Conservation (phyloP, 306 rosid genomes). For the Pueraria montana region DNA sequence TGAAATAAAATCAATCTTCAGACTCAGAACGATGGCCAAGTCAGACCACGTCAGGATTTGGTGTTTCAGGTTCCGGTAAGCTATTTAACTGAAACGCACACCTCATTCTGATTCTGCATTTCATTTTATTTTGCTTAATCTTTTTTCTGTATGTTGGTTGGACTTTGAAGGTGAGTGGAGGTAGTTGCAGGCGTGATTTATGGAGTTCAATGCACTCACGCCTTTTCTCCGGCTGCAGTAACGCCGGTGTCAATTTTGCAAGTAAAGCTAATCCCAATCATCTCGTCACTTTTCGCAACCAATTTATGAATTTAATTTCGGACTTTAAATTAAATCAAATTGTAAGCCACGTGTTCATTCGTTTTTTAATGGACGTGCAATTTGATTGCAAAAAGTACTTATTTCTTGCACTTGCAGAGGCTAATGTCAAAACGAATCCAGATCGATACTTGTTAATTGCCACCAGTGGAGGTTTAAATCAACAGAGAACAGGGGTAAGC, state of each 20-base stretch:
- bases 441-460: conserved; percentile 78
- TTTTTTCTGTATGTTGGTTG: not conserved
- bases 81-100: not conserved
- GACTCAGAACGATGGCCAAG: conserved; percentile 46
- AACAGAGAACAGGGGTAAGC: conserved; percentile 96
- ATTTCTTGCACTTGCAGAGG: conserved; percentile 58
- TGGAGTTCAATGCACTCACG: conserved; percentile 69
- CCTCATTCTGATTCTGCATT: not conserved
- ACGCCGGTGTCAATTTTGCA: conserved; percentile 62
- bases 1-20: not conserved
- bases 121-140: not conserved
- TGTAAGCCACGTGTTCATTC: not conserved
- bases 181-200: conserved; percentile 61
- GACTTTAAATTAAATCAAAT: not conserved
- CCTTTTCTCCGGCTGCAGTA: conserved; percentile 70
- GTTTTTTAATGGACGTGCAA: not conserved
- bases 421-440: conserved; percentile 69
- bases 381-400: not conserved
- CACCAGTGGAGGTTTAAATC: conserved; percentile 94
- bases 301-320: not conserved
- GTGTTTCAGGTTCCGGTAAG: conserved; percentile 57
- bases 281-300: not conserved
- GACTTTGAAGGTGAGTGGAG: conserved; percentile 58
- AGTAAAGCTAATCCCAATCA: conserved; percentile 51
- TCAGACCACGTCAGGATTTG: conserved; percentile 32